phyloP scores from a whole-genome alignment of 2,329 filamentous ascomycete species.

The Neobulgaria alba region DNA sequence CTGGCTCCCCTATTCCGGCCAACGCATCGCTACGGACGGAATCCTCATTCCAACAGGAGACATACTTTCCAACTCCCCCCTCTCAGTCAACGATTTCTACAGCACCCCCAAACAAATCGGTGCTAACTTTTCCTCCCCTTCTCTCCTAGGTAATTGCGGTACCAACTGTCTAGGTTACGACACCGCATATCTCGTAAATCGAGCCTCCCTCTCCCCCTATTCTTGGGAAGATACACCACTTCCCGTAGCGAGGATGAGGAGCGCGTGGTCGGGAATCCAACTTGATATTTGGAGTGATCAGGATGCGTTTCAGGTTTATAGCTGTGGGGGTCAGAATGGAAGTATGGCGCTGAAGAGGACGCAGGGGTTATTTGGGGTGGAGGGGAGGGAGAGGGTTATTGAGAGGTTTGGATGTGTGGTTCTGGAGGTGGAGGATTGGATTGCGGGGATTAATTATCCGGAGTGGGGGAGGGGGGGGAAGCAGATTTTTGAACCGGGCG shows the following conservation, averaged over 20 bases:
- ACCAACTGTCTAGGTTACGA: constrained; percentile 79
- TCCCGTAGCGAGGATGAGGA: constrained; percentile 59
- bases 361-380: constrained; percentile 52
- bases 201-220: constrained; percentile 31
- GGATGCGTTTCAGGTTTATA: constrained; percentile 81
- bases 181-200: constrained; percentile 22
- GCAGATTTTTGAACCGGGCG: constrained; percentile 52
- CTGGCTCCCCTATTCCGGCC: constrained; percentile 62
- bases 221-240: constrained; percentile 34
- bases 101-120: constrained; percentile 72
- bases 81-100: constrained; percentile 76
- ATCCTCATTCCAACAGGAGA: constrained; percentile 70
- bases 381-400: constrained; percentile 51
- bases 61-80: constrained; percentile 58
- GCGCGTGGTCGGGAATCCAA: constrained; percentile 72
- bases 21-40: constrained; percentile 58
- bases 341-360: constrained; percentile 58
- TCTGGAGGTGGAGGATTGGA: constrained; percentile 88
- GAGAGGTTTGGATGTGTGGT: constrained; percentile 78
- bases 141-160: constrained; percentile 67
- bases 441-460: constrained; percentile 87
- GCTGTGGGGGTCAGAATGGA: constrained; percentile 70
- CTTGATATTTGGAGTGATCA: constrained; percentile 78
- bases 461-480: constrained; percentile 65
- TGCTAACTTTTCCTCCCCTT: constrained; percentile 52